These are phyloP conservation scores for Fusarium sacchari DNA, from an alignment of 2,329 filamentous ascomycete genomes.

Conservation along the genomic window DNA sequence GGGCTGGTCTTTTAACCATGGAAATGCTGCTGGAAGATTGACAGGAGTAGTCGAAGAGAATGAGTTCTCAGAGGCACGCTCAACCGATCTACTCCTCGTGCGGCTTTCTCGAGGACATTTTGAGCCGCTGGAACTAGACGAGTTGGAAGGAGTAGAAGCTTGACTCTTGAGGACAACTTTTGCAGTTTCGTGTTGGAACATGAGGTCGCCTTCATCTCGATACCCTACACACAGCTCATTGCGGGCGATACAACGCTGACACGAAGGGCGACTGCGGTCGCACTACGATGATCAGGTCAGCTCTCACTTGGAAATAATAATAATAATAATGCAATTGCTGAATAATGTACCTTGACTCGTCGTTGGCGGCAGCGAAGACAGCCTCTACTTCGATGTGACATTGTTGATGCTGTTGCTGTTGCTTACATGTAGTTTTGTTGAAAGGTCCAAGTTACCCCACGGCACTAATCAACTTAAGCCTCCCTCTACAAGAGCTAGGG, in stretches of 20 bases:
- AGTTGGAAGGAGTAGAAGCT: constrained; percentile 11
- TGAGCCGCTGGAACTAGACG: background rate
- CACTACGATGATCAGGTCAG: constrained; percentile 33
- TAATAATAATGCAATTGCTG: background rate
- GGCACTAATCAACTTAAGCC: background rate
- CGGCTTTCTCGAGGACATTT: background rate
- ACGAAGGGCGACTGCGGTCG: constrained; percentile 49
- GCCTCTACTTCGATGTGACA: constrained; percentile 46
- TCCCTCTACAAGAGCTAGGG: background rate
- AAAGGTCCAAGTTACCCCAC: constrained; percentile 19
- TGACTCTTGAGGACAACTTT: constrained; percentile 41
- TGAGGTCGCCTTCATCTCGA: constrained; percentile 50
- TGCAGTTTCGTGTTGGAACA: constrained; percentile 51
- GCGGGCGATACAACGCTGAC: constrained; percentile 51
- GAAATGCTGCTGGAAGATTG: constrained; percentile 10
- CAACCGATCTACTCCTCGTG: constrained; percentile 29
- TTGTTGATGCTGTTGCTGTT: background rate
- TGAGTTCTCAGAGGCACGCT: constrained; percentile 1
- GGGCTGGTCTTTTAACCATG: constrained; percentile 40
- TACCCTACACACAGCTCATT: constrained; percentile 52
- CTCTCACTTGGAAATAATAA: background rate
- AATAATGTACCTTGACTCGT: constrained; percentile 44
- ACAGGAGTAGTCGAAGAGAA: background rate
- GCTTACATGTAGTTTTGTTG: background rate
- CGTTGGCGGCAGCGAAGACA: constrained; percentile 48